Base-by-base conservation (phyloP, 164 flowering plant species). In the Aristolochia fimbriata region DNA sequence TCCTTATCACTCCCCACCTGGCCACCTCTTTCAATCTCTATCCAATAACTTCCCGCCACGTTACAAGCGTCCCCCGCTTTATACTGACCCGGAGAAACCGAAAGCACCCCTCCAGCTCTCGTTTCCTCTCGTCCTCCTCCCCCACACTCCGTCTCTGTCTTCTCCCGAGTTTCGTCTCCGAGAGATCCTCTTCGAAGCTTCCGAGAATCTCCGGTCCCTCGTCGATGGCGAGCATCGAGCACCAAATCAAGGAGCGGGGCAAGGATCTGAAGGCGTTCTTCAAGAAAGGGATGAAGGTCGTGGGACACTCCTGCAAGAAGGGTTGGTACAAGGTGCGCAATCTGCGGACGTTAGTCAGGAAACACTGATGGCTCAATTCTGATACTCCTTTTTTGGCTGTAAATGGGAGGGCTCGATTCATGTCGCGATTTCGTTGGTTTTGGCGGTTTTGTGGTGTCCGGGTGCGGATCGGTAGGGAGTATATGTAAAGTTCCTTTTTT, bases 291-390 rank as follows among this genome's bases (percentile, higher is more conserved):
- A 70, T 78, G 65, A 86, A 73, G 77, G 51, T 73, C 41, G 86
- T 89, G 6, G 77, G 79, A 0, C 62, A 77, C 1, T 79, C 86
- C 0, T 82, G 88, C 81, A 89, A 86, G 83, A 86, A 84, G 58
- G 93, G 96, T 0, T 86, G 96, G 91, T 24, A 62, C 63, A 83
- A 83, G 73, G 81, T 84, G 59, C 79, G 70, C 72, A 71, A 77
- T 8, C 21, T 56, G 43, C 43, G 43, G 43, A 7, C 12, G 1
- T 37, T 37, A 3, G 43, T 5, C 9, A 37, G 12, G 12, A 37
- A 37, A 37, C 11, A 6, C 8, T 37, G 43, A 37, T 37, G 43
- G 7, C 1, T 37, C 4, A 3, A 1, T 6, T 37, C 9, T 1
- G 11, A 10, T 5, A 37, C 43, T 37, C 11, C 9, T 37, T 37